phyloP scores from a whole-genome alignment of 2,329 filamentous ascomycete species.

The Diaporthe sp. region DNA sequence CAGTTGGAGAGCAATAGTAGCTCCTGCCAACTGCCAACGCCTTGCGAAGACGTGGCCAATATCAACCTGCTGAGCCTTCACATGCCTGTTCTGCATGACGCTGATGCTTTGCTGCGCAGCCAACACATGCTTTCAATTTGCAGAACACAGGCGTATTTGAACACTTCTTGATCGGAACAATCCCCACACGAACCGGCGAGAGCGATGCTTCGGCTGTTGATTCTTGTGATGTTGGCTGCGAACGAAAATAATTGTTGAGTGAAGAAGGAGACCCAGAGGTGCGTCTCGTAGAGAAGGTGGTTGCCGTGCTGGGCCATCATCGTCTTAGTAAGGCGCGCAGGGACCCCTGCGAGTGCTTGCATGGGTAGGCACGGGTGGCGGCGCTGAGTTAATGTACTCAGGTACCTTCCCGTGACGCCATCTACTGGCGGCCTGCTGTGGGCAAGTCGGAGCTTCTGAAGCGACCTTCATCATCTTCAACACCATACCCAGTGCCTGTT shows the following conservation, averaged over 20 bases:
- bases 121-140: background rate
- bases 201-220: background rate
- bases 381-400: background rate
- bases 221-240: background rate
- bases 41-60: background rate
- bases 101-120: background rate
- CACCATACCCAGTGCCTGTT: background rate
- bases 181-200: background rate
- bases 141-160: background rate
- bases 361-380: background rate
- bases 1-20: background rate
- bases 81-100: background rate
- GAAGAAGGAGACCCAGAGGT: background rate
- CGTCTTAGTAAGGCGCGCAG: background rate
- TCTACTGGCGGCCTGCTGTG: conserved; percentile 19
- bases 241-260: background rate
- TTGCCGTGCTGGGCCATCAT: too few relatives aligned
- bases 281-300: too few relatives aligned
- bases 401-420: conserved; percentile 28
- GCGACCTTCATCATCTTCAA: conserved; percentile 12
- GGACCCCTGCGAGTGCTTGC: background rate
- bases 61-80: background rate
- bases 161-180: background rate
- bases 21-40: background rate
- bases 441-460: conserved; percentile 15